phyloP scores from a whole-genome alignment of 2,329 filamentous ascomycete genomes.

The Parafenestella ontariensis region DNA sequence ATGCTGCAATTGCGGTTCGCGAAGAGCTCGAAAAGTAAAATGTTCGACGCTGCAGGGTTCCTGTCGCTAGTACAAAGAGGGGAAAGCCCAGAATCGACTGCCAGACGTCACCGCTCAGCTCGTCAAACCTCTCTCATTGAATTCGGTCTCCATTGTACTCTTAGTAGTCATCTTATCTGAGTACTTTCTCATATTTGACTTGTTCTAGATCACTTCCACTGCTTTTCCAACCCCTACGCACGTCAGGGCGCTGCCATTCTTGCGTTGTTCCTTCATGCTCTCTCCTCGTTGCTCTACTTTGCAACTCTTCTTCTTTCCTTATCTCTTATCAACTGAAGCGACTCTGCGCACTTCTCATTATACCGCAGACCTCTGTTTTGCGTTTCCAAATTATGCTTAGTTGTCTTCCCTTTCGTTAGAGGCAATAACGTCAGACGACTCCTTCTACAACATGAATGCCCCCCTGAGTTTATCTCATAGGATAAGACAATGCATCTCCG shows the following conservation, averaged over 20 bases:
- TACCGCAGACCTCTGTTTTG: too few relatives aligned
- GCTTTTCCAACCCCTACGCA: neutral
- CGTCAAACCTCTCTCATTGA: neutral
- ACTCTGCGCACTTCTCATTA: too few relatives aligned
- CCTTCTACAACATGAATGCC: too few relatives aligned
- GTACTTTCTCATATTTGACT: neutral
- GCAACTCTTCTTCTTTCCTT: too few relatives aligned
- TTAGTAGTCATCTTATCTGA: neutral
- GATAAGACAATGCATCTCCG: neutral
- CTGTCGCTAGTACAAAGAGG: slow-evolving; percentile 8
- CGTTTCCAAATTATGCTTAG: too few relatives aligned
- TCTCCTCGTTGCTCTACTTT: neutral
- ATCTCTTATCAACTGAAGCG: too few relatives aligned
- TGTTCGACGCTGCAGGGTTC: slow-evolving; percentile 26
- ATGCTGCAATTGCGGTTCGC: slow-evolving; percentile 11
- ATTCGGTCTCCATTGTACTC: neutral
- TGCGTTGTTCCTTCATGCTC: too few relatives aligned
- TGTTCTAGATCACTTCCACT: neutral
- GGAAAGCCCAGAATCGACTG: slow-evolving; percentile 1
- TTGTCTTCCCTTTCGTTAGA: too few relatives aligned
- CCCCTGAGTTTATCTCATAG: neutral
- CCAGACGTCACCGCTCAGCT: slow-evolving; percentile 3
- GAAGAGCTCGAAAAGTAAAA: slow-evolving; percentile 26
- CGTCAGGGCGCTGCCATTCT: too few relatives aligned
- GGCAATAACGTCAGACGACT: too few relatives aligned